A percentile compares a stretch with the other conserved stretches of the same genome.
Conservation (phyloP, 257 asterid species). For the Osmanthus fragrans region DNA sequence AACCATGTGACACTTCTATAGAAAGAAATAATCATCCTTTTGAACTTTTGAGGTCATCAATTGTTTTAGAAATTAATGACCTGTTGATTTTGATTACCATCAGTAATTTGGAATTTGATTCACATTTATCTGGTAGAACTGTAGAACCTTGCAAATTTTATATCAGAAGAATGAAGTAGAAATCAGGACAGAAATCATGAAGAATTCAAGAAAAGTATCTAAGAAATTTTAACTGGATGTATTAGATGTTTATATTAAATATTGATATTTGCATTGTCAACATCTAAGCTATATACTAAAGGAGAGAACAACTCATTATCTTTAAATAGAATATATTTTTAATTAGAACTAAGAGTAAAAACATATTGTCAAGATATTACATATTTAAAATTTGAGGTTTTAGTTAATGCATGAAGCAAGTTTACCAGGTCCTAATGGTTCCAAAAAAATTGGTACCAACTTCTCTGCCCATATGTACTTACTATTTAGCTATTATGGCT, state of each 20-base stretch:
- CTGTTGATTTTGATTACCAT: neutral
- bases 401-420: neutral
- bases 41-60: neutral
- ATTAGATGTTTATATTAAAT: neutral
- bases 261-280: neutral
- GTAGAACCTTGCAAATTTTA: neutral
- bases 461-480: neutral
- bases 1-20: neutral
- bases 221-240: neutral
- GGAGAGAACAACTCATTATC: neutral
- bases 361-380: neutral
- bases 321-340: neutral
- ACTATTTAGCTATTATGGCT: neutral
- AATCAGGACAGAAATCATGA: neutral
- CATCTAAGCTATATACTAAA: neutral
- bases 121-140: neutral
- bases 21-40: neutral
- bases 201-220: neutral
- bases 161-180: neutral
- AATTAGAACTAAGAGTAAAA: neutral
- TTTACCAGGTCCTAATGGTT: neutral
- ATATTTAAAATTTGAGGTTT: neutral
- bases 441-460: neutral
- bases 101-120: neutral
- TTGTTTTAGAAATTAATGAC: neutral